phyloP scores from a whole-genome alignment of 2,329 filamentous ascomycete genomes.

The Fusarium goolgardi region DNA sequence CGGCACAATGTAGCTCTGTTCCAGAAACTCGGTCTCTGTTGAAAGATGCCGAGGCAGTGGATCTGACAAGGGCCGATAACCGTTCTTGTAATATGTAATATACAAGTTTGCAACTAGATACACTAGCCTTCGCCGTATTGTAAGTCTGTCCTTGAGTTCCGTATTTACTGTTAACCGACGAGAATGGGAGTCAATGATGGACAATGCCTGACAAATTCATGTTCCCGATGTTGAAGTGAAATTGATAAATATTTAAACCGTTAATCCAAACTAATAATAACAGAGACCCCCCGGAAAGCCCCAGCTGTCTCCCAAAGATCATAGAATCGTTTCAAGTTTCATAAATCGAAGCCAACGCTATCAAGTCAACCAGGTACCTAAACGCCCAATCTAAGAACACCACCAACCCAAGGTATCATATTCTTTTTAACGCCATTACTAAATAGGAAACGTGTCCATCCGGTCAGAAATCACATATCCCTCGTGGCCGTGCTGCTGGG shows the following conservation, averaged over 20 bases:
- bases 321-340: constrained; percentile 27
- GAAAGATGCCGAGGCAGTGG: background rate
- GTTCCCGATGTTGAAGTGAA: constrained; percentile 22
- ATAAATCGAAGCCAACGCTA: constrained; percentile 28
- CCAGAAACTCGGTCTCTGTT: background rate
- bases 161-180: background rate
- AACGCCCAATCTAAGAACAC: background rate
- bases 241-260: constrained; percentile 25
- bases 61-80: background rate
- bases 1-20: background rate
- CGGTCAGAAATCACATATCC: constrained; percentile 43
- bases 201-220: constrained; percentile 6
- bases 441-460: constrained; percentile 43
- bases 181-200: background rate
- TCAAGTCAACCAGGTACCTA: constrained; percentile 8
- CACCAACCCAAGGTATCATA: constrained; percentile 40
- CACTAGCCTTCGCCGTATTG: constrained; percentile 10
- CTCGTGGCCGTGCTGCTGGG: constrained; percentile 35
- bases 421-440: constrained; percentile 24
- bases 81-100: constrained; percentile 5
- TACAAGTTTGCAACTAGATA: constrained; percentile 14
- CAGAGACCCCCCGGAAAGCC: background rate
- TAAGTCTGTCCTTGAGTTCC: constrained; percentile 16
- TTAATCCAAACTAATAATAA: constrained; percentile 6
- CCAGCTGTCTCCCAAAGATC: constrained; percentile 12